These are phyloP conservation scores for Babesia sp. DNA, from an alignment of 169 alveolate species.

Conservation along the genomic window DNA sequence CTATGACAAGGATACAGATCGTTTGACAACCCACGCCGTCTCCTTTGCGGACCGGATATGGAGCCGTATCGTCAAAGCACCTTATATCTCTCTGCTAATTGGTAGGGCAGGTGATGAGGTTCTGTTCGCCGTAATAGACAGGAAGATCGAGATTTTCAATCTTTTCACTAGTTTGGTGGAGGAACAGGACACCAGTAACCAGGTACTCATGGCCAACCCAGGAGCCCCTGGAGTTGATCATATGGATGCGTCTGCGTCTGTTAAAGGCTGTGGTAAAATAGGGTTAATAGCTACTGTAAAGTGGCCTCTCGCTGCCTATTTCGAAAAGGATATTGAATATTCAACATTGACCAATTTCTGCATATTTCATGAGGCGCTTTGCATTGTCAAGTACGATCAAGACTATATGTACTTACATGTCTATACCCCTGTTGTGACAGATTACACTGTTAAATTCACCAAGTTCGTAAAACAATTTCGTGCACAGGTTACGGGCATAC, in stretches of 20 bases:
- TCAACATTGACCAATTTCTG: constrained; percentile 36
- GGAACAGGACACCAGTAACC: background rate
- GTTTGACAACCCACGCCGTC: background rate
- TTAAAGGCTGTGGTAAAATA: background rate
- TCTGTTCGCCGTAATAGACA: background rate
- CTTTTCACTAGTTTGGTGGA: background rate
- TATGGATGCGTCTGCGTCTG: background rate
- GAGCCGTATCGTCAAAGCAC: constrained; percentile 16
- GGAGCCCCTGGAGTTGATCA: background rate
- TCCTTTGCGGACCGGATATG: constrained; percentile 47
- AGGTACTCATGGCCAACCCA: background rate
- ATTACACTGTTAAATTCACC: background rate
- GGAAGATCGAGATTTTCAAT: background rate
- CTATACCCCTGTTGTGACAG: background rate
- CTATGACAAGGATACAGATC: background rate
- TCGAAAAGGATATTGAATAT: constrained; percentile 22
- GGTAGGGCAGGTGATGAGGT: constrained; percentile 7
- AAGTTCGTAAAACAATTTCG: background rate
- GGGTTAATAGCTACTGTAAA: background rate
- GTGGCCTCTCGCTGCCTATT: constrained; percentile 21
- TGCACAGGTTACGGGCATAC: constrained; percentile 19
- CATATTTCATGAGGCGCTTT: constrained; percentile 23
- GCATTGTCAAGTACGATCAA: background rate
- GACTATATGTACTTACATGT: background rate
- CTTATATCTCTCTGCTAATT: constrained; percentile 35